Percentiles rank a stretch among this genome's conserved stretches.
phyloP scores from a whole-genome alignment of 306 rosid species.

The Prunus mongolica region DNA sequence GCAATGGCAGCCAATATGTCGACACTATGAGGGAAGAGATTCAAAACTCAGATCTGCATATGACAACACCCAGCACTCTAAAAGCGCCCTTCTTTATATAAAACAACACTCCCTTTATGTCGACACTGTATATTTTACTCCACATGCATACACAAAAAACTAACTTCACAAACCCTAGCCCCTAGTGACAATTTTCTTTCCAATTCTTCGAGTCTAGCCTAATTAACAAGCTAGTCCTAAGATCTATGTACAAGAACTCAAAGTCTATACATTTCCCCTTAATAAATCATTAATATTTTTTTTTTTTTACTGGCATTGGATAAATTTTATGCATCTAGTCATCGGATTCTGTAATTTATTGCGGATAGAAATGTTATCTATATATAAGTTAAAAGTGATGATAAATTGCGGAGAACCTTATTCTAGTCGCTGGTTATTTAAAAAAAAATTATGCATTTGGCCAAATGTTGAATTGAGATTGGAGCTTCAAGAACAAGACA shows the following conservation, averaged over 20 bases:
- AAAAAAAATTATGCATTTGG: background rate
- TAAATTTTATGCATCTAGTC: background rate
- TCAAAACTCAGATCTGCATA: background rate
- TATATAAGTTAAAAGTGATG: no score
- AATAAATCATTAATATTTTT: background rate
- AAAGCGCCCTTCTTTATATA: background rate
- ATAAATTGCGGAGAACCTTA: background rate
- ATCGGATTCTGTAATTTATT: background rate
- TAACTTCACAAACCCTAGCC: background rate
- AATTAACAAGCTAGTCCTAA: background rate
- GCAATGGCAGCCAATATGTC: conserved; percentile 36
- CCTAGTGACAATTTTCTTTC: background rate
- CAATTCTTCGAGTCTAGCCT: background rate
- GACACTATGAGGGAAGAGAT: conserved; percentile 48
- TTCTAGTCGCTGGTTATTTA: background rate
- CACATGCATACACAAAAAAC: background rate
- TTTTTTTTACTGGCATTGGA: background rate
- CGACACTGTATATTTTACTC: background rate
- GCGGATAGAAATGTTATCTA: background rate
- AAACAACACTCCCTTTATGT: background rate
- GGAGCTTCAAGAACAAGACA: background rate
- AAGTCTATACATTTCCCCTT: background rate
- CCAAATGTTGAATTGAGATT: background rate
- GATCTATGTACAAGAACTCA: background rate
- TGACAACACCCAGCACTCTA: conserved; percentile 3